These are phyloP conservation scores for Iberis pinnata DNA, from an alignment of 345 rosid species.

Conservation along the genomic window DNA sequence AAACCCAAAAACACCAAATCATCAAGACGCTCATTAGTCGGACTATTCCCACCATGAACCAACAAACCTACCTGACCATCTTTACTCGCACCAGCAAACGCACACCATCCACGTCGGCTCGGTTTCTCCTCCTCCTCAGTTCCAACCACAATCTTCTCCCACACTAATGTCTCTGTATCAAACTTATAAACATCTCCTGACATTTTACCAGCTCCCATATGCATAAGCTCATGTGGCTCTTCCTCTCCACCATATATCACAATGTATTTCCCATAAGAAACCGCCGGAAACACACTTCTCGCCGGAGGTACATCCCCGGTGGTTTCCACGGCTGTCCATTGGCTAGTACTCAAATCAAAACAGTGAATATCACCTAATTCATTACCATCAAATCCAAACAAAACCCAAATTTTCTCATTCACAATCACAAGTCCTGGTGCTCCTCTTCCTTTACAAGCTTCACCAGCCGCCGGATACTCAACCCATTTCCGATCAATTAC, in stretches of 20 bases:
- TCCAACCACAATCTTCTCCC: constrained; percentile 25
- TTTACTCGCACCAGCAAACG: constrained; percentile 18
- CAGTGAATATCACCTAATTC: constrained; percentile 29
- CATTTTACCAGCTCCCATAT: constrained; percentile 33
- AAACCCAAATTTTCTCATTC: constrained; percentile 25
- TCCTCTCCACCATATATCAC: constrained; percentile 32
- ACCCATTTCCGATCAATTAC: constrained; percentile 28
- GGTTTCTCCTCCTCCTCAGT: constrained; percentile 16
- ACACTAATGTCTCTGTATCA: constrained; percentile 27
- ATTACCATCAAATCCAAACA: constrained; percentile 29
- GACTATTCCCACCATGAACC: constrained; percentile 32
- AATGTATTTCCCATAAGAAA: constrained; percentile 16
- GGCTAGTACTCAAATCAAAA: background rate
- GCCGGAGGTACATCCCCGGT: constrained; percentile 20
- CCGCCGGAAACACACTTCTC: constrained; percentile 29
- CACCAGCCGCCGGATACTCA: constrained; percentile 30
- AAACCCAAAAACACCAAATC: constrained; percentile 30
- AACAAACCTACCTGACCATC: constrained; percentile 25
- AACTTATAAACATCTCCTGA: constrained; percentile 21
- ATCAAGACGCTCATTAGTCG: constrained; percentile 28
- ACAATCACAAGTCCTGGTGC: constrained; percentile 32
- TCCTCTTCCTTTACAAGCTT: constrained; percentile 30
- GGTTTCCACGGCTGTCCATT: constrained; percentile 26
- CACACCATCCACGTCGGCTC: constrained; percentile 25
- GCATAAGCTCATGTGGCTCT: constrained; percentile 32